A percentile compares a stretch with the other conserved stretches of the same genome.
These are phyloP conservation scores for Penicillium desertorum DNA, from an alignment of 495 filamentous ascomycete genomes.

Conservation along the genomic window DNA sequence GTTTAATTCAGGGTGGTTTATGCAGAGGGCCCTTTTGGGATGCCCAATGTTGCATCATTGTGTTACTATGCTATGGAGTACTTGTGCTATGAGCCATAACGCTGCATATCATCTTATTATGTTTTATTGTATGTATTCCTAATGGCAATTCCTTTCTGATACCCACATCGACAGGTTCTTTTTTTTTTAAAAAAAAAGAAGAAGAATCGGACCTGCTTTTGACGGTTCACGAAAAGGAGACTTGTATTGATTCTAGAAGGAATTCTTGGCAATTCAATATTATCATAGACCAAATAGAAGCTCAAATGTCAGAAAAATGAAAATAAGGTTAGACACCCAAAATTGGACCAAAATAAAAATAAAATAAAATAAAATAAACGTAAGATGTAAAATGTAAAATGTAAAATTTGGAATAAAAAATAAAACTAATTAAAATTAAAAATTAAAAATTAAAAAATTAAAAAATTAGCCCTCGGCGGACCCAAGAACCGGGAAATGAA, in stretches of 20 bases:
- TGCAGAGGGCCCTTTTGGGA: neutral
- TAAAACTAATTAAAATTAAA: neutral
- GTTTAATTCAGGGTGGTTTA: neutral
- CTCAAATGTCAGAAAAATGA: neutral
- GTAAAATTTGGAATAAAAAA: no score
- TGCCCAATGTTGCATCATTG: neutral
- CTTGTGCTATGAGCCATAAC: neutral
- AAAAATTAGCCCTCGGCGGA: neutral
- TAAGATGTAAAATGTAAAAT: neutral
- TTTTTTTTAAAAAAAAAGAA: neutral
- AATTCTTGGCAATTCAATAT: neutral
- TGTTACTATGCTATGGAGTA: neutral
- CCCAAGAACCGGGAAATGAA: conserved; percentile 18
- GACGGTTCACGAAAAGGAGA: neutral
- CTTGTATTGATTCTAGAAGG: neutral
- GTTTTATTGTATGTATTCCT: neutral
- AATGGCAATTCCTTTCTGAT: neutral
- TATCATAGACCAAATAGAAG: neutral
- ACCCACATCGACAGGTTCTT: neutral
- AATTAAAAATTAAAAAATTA: neutral
- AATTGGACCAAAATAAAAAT: neutral
- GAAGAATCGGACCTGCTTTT: neutral
- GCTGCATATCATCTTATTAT: neutral
- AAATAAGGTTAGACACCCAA: neutral
- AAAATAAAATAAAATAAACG: neutral